phyloP scores from a whole-genome alignment of 1,284 basidiomycete genomes.

The Rhodotorula sp. region DNA sequence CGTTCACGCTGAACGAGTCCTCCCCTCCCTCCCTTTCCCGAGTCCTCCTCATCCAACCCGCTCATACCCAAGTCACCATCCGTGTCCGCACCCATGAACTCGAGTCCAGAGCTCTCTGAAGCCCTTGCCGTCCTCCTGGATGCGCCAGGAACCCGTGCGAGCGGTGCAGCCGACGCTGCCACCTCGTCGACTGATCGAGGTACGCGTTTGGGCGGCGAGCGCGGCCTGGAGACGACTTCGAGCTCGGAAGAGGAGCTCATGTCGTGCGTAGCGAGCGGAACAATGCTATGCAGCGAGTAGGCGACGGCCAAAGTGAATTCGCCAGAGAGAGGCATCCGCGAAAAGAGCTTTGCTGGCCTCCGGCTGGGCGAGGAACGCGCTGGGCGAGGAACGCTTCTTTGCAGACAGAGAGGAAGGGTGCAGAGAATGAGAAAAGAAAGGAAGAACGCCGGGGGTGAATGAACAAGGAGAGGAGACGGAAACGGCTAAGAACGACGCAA shows the following conservation, averaged over 20 bases:
- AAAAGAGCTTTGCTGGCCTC: too few relatives aligned
- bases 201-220: constrained; percentile 3
- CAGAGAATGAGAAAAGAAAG: neutral
- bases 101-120: neutral
- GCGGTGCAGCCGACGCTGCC: neutral
- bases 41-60: neutral
- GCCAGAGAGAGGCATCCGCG: too few relatives aligned
- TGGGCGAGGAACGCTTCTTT: too few relatives aligned
- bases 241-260: constrained; percentile 11
- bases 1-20: too few relatives aligned
- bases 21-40: neutral
- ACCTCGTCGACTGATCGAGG: neutral
- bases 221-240: constrained; percentile 1
- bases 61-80: too few relatives aligned
- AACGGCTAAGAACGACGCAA: too few relatives aligned
- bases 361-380: too few relatives aligned
- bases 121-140: neutral
- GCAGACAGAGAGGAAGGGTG: too few relatives aligned
- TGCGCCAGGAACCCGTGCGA: neutral
- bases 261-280: neutral
- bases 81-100: neutral
- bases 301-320: too few relatives aligned
- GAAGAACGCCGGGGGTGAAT: too few relatives aligned
- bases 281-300: too few relatives aligned
- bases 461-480: too few relatives aligned